Evolutionary conservation across 305 asterid genomes (phyloP).

Genomic region (Plantago rigida): DNA sequence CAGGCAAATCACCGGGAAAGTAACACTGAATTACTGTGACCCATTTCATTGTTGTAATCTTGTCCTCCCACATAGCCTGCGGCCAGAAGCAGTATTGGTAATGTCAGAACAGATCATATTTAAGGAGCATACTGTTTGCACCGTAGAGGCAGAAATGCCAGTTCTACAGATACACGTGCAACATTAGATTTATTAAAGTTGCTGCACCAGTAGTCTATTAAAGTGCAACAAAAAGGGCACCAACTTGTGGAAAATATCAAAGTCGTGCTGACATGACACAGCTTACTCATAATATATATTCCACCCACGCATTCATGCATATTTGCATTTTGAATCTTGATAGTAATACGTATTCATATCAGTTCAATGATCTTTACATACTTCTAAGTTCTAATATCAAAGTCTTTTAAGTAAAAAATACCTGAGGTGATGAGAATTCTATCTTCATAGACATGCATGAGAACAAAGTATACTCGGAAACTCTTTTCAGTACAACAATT

Average conservation of each 20-base stretch:
- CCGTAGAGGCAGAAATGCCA: constrained; percentile 15
- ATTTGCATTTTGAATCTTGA: no score
- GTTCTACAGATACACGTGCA: constrained; percentile 11
- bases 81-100: constrained; percentile 26
- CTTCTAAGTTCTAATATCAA: no score
- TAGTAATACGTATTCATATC: no score
- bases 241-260: background rate
- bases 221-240: background rate
- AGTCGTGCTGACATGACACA: background rate
- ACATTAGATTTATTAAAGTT: constrained; percentile 2
- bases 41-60: constrained; percentile 51
- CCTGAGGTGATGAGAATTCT: no score
- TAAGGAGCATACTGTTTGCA: constrained; percentile 16
- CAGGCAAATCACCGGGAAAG: constrained; percentile 89
- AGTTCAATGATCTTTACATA: no score
- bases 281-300: no score
- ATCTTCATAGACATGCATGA: no score
- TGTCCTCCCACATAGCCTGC: constrained; percentile 97
- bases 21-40: constrained; percentile 64
- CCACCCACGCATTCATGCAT: no score
- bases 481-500: no score
- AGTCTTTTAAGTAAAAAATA: no score
- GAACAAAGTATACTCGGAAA: no score
- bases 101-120: constrained; percentile 25
- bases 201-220: background rate